A percentile compares a stretch with the other conserved stretches of the same genome.
These are phyloP conservation scores for Rhizopogon vulgaris DNA, from an alignment of 768 basidiomycete genomes.

Conservation along the genomic window DNA sequence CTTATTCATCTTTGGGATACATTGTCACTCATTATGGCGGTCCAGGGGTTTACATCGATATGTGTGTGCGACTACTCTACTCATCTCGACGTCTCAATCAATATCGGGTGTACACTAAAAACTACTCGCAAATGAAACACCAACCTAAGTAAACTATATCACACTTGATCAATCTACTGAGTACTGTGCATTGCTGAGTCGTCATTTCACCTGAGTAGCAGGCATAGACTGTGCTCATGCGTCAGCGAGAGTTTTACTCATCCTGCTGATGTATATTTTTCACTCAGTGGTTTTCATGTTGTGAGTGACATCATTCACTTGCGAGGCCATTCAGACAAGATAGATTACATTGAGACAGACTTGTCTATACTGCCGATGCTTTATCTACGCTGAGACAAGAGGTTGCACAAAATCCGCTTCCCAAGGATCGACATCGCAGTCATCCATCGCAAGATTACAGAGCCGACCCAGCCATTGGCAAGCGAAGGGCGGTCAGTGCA, in stretches of 20 bases:
- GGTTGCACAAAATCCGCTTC: constrained; percentile 13
- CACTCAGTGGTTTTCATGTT: background rate
- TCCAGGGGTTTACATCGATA: background rate
- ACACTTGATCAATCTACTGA: background rate
- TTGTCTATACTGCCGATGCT: background rate
- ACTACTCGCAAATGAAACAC: background rate
- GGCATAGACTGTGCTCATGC: background rate
- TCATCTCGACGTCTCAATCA: background rate
- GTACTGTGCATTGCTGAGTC: background rate
- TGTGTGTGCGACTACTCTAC: background rate
- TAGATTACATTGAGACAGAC: background rate
- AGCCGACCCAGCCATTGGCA: constrained; percentile 19
- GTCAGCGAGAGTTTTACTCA: background rate
- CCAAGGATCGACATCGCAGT: constrained; percentile 58
- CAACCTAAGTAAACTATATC: background rate
- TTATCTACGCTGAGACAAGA: background rate
- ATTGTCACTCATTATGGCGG: background rate
- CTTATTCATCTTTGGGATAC: background rate
- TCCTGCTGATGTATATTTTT: background rate
- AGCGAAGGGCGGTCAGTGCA: constrained; percentile 17
- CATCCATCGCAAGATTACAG: constrained; percentile 71
- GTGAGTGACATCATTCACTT: background rate
- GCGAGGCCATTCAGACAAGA: background rate
- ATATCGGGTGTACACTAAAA: background rate
- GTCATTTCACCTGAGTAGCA: no score